Evolutionary conservation across 177 flowering plant species (phyloP).

Genomic region (Vitis hybrid): DNA sequence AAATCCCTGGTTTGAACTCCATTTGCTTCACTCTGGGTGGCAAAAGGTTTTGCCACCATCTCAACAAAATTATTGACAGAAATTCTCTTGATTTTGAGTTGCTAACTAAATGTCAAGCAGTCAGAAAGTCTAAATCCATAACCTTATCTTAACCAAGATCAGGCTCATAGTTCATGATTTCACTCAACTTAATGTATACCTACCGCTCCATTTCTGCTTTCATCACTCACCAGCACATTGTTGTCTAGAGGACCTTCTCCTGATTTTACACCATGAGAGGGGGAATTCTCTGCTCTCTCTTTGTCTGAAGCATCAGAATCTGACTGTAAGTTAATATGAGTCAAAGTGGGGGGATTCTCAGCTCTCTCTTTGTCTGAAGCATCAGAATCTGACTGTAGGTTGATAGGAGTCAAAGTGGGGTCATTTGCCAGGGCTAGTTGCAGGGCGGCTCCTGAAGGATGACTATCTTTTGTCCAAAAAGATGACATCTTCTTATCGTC

Average conservation of each 20-base stretch:
- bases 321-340: conserved; percentile 26
- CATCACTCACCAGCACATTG: not conserved
- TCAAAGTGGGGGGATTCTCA: conserved; percentile 10
- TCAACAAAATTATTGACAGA: not conserved
- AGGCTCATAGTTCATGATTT: conserved; percentile 3
- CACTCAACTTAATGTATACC: conserved; percentile 19
- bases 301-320: conserved; percentile 41
- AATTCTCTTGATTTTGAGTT: not conserved
- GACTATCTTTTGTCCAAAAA: conserved; percentile 40
- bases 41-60: not conserved
- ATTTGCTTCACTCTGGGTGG: conserved; percentile 5
- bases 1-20: not conserved
- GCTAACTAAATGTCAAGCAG: conserved; percentile 2
- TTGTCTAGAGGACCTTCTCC: conserved; percentile 20
- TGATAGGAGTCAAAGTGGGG: conserved; percentile 20
- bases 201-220: conserved; percentile 2
- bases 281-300: conserved; percentile 27
- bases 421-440: conserved; percentile 15
- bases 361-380: conserved; percentile 14
- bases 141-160: conserved; percentile 10
- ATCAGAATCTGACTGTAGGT: conserved; percentile 41
- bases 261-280: conserved; percentile 20
- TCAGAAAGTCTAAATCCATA: conserved; percentile 1
- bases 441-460: conserved; percentile 8
- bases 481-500: conserved; percentile 68